Conservation (phyloP, 495 filamentous ascomycete genomes). For the Podospora tetraspora region DNA sequence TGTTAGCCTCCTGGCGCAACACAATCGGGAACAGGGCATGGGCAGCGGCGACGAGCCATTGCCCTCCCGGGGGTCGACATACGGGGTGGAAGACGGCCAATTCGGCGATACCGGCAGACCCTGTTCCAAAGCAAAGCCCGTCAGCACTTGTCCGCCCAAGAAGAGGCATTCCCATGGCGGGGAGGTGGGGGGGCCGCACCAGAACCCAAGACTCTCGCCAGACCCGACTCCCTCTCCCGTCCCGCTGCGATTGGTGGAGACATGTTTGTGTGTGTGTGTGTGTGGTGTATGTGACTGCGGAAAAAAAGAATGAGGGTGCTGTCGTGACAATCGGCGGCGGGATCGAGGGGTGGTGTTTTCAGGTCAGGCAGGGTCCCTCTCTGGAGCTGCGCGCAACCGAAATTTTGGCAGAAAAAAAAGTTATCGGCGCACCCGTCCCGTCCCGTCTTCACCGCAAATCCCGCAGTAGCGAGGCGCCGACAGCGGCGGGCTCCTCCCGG, state of each 20-base stretch:
- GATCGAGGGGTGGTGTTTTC: not conserved
- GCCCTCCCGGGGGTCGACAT: constrained; percentile 31
- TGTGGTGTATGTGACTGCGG: constrained; percentile 11
- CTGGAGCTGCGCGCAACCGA: not conserved
- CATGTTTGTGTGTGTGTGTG: constrained; percentile 29
- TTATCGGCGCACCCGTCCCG: not conserved
- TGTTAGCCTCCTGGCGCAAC: not conserved
- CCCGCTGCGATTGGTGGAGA: constrained; percentile 43
- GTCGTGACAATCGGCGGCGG: not conserved
- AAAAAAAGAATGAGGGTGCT: constrained; percentile 3
- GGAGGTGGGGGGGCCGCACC: constrained; percentile 49
- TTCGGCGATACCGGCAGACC: constrained; percentile 91
- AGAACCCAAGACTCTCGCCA: constrained; percentile 83
- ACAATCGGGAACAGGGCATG: not conserved
- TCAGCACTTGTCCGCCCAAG: not conserved
- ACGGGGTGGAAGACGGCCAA: constrained; percentile 95
- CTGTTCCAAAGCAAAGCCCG: constrained; percentile 38
- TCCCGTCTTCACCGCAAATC: not conserved
- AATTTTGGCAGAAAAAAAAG: not conserved
- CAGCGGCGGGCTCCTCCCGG: constrained; percentile 11
- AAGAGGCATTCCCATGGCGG: not conserved
- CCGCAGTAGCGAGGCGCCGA: constrained; percentile 13
- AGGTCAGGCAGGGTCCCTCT: not conserved
- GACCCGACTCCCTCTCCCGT: constrained; percentile 82
- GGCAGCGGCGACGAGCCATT: constrained; percentile 9